Evolutionary conservation across 163 green algal species (phyloP).

Genomic region (Scenedesmus sp.): DNA sequence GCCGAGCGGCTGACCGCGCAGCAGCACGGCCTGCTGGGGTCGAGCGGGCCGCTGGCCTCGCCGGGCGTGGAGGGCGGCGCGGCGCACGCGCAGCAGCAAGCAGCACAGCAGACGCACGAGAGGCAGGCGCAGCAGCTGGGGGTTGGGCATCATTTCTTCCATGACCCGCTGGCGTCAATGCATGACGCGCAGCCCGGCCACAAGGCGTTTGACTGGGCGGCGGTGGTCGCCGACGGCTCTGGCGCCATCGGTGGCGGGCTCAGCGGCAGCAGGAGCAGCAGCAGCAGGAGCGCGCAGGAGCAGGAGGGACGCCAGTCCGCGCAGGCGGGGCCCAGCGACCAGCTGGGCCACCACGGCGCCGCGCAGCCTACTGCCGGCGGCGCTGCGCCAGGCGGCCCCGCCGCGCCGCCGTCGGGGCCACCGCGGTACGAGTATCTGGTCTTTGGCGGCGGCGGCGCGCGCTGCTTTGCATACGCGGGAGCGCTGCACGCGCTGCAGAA

Average conservation of each 20-base stretch:
- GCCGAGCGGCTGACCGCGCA: too few relatives aligned
- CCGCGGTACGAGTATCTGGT: constrained; percentile 2
- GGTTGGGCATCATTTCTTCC: background rate
- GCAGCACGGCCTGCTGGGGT: too few relatives aligned
- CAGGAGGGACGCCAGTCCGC: background rate
- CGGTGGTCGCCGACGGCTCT: too few relatives aligned
- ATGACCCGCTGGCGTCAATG: background rate
- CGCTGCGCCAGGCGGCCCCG: too few relatives aligned
- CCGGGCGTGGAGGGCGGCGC: too few relatives aligned
- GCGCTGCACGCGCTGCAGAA: constrained; percentile 33
- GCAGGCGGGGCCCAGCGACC: too few relatives aligned
- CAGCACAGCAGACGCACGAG: background rate
- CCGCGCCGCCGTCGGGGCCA: too few relatives aligned
- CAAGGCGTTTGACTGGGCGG: background rate
- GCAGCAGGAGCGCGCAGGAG: constrained; percentile 5
- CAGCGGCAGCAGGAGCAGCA: constrained; percentile 1
- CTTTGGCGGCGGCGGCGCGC: constrained; percentile 44
- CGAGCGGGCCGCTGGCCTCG: too few relatives aligned
- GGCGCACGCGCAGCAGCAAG: constrained; percentile 12
- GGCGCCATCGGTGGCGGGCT: too few relatives aligned
- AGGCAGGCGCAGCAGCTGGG: background rate
- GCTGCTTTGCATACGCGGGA: constrained; percentile 37
- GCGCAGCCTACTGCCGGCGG: too few relatives aligned
- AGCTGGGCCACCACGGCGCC: too few relatives aligned
- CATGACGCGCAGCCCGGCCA: background rate